phyloP scores from a whole-genome alignment of 371 early-diverging fungal genomes.

The Parasitella parasitica region DNA sequence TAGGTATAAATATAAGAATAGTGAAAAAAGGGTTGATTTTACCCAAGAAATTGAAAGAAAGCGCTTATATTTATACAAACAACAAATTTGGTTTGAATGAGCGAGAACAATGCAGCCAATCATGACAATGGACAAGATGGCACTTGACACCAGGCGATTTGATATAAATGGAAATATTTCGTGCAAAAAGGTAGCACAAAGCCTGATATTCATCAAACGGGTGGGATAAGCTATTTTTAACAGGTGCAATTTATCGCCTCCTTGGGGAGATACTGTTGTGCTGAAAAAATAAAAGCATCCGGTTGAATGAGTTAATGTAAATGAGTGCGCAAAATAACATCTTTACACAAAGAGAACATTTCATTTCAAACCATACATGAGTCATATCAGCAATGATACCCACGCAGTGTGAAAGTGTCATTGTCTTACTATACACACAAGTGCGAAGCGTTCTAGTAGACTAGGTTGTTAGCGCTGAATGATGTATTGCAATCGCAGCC shows the following conservation, averaged over 20 bases:
- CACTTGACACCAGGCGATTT: slow-evolving; percentile 13
- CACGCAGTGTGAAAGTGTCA: too few species aligned
- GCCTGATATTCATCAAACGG: neutral
- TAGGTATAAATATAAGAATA: neutral
- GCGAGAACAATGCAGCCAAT: neutral
- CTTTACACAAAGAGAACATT: neutral
- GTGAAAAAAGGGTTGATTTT: slow-evolving; percentile 2
- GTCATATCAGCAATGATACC: too few species aligned
- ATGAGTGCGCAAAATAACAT: too few species aligned
- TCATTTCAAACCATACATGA: neutral
- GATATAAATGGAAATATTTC: neutral
- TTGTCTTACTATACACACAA: too few species aligned
- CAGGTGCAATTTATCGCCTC: neutral
- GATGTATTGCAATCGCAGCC: neutral
- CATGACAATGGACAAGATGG: neutral
- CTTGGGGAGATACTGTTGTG: neutral
- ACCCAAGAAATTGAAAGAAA: neutral
- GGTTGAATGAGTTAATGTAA: neutral
- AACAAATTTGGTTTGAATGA: neutral
- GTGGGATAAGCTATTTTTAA: neutral
- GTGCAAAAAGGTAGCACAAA: neutral
- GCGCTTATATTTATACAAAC: neutral
- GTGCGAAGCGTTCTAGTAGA: too few species aligned
- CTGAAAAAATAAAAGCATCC: neutral
- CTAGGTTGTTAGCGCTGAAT: too few species aligned